Base-by-base conservation (phyloP, 1,284 basidiomycete species). In the Cutaneotrichosporon curvatum region DNA sequence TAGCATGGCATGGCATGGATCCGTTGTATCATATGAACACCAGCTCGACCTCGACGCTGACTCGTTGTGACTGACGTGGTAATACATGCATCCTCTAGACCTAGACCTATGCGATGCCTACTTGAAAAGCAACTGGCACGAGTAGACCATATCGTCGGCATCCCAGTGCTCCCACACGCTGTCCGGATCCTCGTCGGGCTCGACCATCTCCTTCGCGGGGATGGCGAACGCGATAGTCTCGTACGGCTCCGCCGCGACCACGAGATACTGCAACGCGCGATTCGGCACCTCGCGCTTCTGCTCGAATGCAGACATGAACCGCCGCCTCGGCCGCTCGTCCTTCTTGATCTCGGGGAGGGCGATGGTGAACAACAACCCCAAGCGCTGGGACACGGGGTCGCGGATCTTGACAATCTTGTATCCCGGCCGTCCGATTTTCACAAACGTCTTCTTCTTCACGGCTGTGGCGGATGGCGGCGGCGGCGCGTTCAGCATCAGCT, bases 251-350 rank as follows among this genome's bases (percentile, higher is more conserved):
- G 95, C 92, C 15, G 94, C 95, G 47, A 98, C 87, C 51, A 98
- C 88, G 58, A 97, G 79, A 71, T 98, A 98, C 69, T 98, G 95
- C 68, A 92, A 90, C 14, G 89, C 86, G 67, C 92, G 84, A 75
- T 97, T 95, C 2, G 91, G 90, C 18, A 85, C 81, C 71, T 98
- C 95, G 58, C 87, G 78, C 67, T 89, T 88, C 75, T 98, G 95
- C 74, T 99, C 95, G 81, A 92, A 99, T 50, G 88, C 87, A 62
- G 86, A 89, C 95, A 98, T 98, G 74, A 97, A 95, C 43, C 95
- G 79, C 58, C 91, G 78, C 51, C 90, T 76, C 28, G 95, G 95
- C 37, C 82, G 74, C 38, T 95, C 85, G 18, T 78, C 89, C 4
- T 80, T 73, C 70, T 92, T 95, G 60, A 95, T 88, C 74, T 97